Evolutionary conservation across 345 rosid species (phyloP).

Genomic region (Eucalyptus victrix): DNA sequence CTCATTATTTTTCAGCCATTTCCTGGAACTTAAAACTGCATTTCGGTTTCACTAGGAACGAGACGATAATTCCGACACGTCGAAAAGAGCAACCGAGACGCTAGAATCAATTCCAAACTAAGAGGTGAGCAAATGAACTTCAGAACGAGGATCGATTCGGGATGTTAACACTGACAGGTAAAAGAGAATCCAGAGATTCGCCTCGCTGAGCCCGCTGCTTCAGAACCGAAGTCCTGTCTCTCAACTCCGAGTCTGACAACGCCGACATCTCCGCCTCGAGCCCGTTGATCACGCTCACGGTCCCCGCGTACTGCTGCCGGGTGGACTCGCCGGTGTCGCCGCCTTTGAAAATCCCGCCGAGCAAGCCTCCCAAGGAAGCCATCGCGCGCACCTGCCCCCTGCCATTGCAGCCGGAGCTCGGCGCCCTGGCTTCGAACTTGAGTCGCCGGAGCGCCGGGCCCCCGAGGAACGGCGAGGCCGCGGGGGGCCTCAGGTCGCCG

Average conservation of each 20-base stretch:
- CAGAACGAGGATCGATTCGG: neutral
- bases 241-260: constrained; percentile 56
- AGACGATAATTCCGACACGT: neutral
- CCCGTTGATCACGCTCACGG: constrained; percentile 38
- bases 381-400: constrained; percentile 12
- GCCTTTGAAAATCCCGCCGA: constrained; percentile 81
- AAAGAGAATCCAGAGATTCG: constrained; percentile 77
- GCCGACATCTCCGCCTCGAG: constrained; percentile 51
- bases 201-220: constrained; percentile 66
- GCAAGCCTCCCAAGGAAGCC: constrained; percentile 77
- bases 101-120: neutral
- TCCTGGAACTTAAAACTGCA: neutral
- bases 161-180: constrained; percentile 41
- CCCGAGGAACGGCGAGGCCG: constrained; percentile 25
- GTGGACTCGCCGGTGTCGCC: constrained; percentile 84
- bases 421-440: neutral
- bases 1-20: neutral
- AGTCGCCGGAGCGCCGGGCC: constrained; percentile 2
- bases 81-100: neutral
- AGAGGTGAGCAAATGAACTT: neutral
- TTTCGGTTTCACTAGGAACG: neutral
- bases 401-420: neutral
- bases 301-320: constrained; percentile 55
- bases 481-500: constrained; percentile 2
- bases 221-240: constrained; percentile 54